Conservation (phyloP, 129 eudicot genomes). For the Scalesia atractyloides region DNA sequence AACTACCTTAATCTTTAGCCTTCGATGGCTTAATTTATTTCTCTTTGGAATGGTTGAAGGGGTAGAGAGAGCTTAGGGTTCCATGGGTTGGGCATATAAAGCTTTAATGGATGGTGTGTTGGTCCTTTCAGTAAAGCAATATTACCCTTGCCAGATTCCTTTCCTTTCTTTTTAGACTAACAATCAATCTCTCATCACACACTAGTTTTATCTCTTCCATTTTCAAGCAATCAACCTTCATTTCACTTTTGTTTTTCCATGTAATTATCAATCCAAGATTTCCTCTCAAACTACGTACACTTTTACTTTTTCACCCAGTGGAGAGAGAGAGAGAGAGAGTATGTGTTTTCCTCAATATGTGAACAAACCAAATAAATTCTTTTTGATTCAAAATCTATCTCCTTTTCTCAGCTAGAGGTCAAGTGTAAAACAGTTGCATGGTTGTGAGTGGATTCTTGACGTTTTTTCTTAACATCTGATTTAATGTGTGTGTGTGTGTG, state of each 20-base stretch:
- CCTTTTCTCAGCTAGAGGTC: constrained; percentile 18
- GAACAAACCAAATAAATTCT: constrained; percentile 34
- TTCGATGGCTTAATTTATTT: constrained; percentile 18
- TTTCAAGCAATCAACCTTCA: constrained; percentile 31
- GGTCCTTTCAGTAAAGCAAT: constrained; percentile 41
- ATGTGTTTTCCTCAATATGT: constrained; percentile 4
- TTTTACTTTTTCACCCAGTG: constrained; percentile 24
- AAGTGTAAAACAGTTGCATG: constrained; percentile 41
- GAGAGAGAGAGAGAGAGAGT: background rate
- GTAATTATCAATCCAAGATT: constrained; percentile 36
- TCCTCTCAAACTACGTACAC: constrained; percentile 37
- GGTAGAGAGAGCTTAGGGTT: constrained; percentile 35
- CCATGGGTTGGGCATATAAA: constrained; percentile 31
- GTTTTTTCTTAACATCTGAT: constrained; percentile 28
- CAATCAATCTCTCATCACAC: constrained; percentile 27
- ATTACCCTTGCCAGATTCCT: constrained; percentile 42
- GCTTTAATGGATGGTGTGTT: constrained; percentile 36
- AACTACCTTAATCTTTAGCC: constrained; percentile 24
- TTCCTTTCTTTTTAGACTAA: constrained; percentile 33
- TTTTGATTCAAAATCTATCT: constrained; percentile 25
- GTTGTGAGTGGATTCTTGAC: constrained; percentile 54
- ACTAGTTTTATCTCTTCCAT: constrained; percentile 24
- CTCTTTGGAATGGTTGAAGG: constrained; percentile 19
- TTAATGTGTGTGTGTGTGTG: background rate
- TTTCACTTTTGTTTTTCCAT: constrained; percentile 33